A percentile compares a stretch with the other conserved stretches of the same genome.
Evolutionary conservation across 345 rosid species (phyloP).

Genomic region (Chamaenerion angustifolium): DNA sequence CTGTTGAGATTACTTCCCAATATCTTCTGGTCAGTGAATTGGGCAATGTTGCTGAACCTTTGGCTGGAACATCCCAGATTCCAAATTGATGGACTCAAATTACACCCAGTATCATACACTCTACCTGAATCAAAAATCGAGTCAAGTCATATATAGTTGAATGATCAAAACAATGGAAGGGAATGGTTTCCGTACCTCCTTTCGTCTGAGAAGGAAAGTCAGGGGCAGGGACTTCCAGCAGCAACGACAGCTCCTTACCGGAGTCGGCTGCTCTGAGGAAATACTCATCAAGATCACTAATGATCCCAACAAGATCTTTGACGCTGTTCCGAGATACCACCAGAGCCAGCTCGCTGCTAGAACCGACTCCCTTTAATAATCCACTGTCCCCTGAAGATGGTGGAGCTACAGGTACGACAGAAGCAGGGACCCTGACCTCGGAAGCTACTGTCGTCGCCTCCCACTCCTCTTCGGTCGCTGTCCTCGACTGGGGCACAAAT

Average conservation of each 20-base stretch:
- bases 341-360: slow-evolving; percentile 66
- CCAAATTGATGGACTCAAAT: slow-evolving; percentile 57
- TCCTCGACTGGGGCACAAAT: slow-evolving; percentile 41
- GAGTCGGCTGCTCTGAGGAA: slow-evolving; percentile 73
- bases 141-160: background rate
- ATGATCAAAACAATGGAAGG: background rate
- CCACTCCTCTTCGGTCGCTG: slow-evolving; percentile 66
- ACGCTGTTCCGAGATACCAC: slow-evolving; percentile 59
- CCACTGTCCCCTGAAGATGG: slow-evolving; percentile 41
- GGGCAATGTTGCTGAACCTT: slow-evolving; percentile 21
- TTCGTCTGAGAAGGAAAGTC: slow-evolving; percentile 32
- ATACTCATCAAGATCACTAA: slow-evolving; percentile 86
- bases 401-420: slow-evolving; percentile 25
- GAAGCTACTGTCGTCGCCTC: slow-evolving; percentile 41
- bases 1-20: slow-evolving; percentile 15
- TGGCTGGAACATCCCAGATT: slow-evolving; percentile 46
- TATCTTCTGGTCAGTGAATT: slow-evolving; percentile 21
- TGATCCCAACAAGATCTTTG: slow-evolving; percentile 77
- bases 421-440: slow-evolving; percentile 21
- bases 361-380: no score
- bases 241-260: slow-evolving; percentile 47
- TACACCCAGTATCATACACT: slow-evolving; percentile 47
- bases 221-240: slow-evolving; percentile 52
- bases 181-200: slow-evolving; percentile 26
- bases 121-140: slow-evolving; percentile 24